These are phyloP conservation scores for Huiozyma naganishii DNA, from an alignment of 805 yeast species.

Conservation along the genomic window DNA sequence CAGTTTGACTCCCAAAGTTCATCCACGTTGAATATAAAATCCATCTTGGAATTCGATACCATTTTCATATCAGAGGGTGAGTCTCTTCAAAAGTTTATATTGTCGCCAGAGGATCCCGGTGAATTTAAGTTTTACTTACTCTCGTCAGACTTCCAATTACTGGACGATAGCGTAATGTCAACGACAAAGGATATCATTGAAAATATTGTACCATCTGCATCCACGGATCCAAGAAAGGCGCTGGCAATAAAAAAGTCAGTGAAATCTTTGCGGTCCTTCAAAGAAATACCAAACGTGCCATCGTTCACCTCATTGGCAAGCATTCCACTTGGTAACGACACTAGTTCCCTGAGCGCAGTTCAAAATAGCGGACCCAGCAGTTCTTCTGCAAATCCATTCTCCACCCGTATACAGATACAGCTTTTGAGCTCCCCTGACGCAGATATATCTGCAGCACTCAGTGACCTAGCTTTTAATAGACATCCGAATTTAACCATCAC, in stretches of 20 bases:
- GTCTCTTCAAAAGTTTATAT: constrained; percentile 28
- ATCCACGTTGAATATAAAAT: constrained; percentile 1
- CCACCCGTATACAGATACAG: background rate
- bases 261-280: constrained; percentile 15
- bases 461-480: constrained; percentile 9
- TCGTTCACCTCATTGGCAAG: background rate
- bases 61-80: constrained; percentile 28
- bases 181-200: constrained; percentile 19
- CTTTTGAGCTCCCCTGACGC: background rate
- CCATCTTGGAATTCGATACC: constrained; percentile 29
- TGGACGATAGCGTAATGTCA: constrained; percentile 19
- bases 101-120: constrained; percentile 33
- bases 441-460: background rate
- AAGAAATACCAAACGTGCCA: constrained; percentile 8
- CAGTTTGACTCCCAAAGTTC: background rate
- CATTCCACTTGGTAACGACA: background rate
- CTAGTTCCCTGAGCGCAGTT: background rate
- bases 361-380: background rate
- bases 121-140: constrained; percentile 33
- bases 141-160: constrained; percentile 21
- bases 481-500: constrained; percentile 15
- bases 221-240: background rate
- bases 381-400: background rate
- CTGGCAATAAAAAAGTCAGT: constrained; percentile 3
- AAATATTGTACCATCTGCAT: background rate